Evolutionary conservation across 305 asterid species (phyloP).

Genomic region (Fraxinus latifolia): DNA sequence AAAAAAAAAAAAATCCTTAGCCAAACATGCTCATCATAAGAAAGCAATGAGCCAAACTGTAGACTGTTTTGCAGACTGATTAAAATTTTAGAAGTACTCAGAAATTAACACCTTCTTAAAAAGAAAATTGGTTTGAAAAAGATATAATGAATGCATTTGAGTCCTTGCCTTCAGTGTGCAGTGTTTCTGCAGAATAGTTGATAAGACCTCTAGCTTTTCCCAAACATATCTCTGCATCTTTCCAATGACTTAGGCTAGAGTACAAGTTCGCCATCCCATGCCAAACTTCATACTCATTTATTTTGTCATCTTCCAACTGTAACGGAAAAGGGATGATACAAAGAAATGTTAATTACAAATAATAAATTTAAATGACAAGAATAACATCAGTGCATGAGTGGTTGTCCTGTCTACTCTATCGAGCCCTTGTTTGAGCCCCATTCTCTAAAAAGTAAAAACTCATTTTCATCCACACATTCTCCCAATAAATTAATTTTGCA

Average conservation of each 20-base stretch:
- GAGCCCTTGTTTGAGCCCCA: background rate
- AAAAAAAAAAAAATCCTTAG: too few species aligned
- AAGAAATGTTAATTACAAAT: background rate
- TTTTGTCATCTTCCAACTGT: constrained; percentile 70
- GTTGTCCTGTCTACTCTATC: background rate
- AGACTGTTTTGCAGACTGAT: background rate
- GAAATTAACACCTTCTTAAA: background rate
- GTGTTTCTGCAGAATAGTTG: constrained; percentile 72
- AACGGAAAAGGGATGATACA: constrained; percentile 19
- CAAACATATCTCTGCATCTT: constrained; percentile 90
- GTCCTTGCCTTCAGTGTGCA: constrained; percentile 73
- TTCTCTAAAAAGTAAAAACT: background rate
- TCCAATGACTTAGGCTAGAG: constrained; percentile 89
- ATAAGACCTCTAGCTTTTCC: constrained; percentile 71
- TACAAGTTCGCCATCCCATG: constrained; percentile 86
- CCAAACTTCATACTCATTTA: constrained; percentile 92
- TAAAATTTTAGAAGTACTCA: background rate
- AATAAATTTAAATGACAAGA: constrained; percentile 17
- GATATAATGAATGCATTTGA: background rate
- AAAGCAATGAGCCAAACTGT: background rate
- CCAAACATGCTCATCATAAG: background rate
- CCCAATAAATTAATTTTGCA: background rate
- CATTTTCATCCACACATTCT: background rate
- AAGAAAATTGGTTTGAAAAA: background rate
- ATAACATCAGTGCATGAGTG: background rate